phyloP scores from a whole-genome alignment of 2,329 filamentous ascomycete genomes.

The Tolypocladium inflatum region DNA sequence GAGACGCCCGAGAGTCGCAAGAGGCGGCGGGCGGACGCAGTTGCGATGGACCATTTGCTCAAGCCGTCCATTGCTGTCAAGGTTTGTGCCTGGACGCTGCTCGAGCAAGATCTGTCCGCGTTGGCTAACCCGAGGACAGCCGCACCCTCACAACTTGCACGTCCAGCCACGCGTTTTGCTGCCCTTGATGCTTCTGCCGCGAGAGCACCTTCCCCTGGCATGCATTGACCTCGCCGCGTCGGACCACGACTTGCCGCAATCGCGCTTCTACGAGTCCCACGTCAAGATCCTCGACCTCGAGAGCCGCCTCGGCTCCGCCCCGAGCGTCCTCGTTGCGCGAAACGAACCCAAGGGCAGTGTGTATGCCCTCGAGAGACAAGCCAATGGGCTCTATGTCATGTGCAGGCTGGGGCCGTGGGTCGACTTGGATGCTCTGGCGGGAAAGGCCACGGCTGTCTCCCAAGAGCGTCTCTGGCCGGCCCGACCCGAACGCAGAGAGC shows the following conservation, averaged over 20 bases:
- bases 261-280: slow-evolving; percentile 50
- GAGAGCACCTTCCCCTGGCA: slow-evolving; percentile 51
- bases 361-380: slow-evolving; percentile 59
- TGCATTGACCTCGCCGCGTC: slow-evolving; percentile 47
- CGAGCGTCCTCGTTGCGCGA: slow-evolving; percentile 52
- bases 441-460: slow-evolving; percentile 33
- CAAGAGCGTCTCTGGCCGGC: slow-evolving; percentile 17
- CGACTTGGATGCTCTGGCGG: slow-evolving; percentile 43
- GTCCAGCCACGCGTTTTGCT: slow-evolving; percentile 45
- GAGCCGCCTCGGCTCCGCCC: slow-evolving; percentile 43
- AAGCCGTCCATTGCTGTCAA: slow-evolving; percentile 42
- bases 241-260: slow-evolving; percentile 38
- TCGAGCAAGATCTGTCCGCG: not conserved
- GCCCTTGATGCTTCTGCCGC: slow-evolving; percentile 52
- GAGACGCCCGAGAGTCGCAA: slow-evolving; percentile 18
- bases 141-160: slow-evolving; percentile 43
- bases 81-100: slow-evolving; percentile 21
- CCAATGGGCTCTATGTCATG: slow-evolving; percentile 51
- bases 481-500: slow-evolving; percentile 8
- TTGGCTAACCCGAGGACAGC: slow-evolving; percentile 27
- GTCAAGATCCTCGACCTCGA: slow-evolving; percentile 56
- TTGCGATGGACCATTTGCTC: slow-evolving; percentile 41
- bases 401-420: slow-evolving; percentile 62
- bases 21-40: slow-evolving; percentile 25
- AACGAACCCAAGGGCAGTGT: slow-evolving; percentile 42